These are phyloP conservation scores for Parastagonospora nodorum DNA, from an alignment of 2,329 filamentous ascomycete genomes.

Conservation along the genomic window DNA sequence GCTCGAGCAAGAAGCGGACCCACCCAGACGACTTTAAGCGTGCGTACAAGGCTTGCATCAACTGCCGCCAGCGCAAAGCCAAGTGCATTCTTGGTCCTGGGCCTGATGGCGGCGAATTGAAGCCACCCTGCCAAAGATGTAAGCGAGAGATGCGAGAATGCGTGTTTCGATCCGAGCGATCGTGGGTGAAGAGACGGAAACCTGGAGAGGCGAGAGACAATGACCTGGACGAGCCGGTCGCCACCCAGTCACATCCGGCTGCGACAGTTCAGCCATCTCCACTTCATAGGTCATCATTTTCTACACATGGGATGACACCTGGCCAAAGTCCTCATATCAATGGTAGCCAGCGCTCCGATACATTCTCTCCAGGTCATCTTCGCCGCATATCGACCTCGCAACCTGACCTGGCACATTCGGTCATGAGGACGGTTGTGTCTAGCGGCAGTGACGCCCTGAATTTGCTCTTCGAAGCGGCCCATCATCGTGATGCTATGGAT, in stretches of 20 bases:
- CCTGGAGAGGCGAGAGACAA: slow-evolving; percentile 34
- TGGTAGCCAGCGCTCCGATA: slow-evolving; percentile 30
- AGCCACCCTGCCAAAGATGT: slow-evolving; percentile 55
- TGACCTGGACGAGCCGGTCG: slow-evolving; percentile 22
- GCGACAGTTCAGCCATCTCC: slow-evolving; percentile 21
- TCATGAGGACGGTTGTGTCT: slow-evolving; percentile 57
- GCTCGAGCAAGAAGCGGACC: slow-evolving; percentile 38
- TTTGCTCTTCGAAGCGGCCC: slow-evolving; percentile 58
- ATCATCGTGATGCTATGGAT: slow-evolving; percentile 45
- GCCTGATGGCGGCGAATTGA: slow-evolving; percentile 48
- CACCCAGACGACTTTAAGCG: slow-evolving; percentile 55
- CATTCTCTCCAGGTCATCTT: slow-evolving; percentile 36
- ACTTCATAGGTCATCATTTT: slow-evolving; percentile 29
- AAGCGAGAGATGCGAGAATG: slow-evolving; percentile 58
- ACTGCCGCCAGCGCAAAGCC: slow-evolving; percentile 58
- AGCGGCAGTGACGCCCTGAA: slow-evolving; percentile 60
- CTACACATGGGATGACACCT: slow-evolving; percentile 31
- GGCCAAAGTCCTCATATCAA: slow-evolving; percentile 32
- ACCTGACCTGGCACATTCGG: slow-evolving; percentile 45
- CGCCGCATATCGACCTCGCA: slow-evolving; percentile 41
- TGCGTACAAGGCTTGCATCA: slow-evolving; percentile 61
- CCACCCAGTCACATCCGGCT: slow-evolving; percentile 11
- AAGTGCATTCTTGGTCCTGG: slow-evolving; percentile 56
- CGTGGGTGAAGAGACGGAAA: slow-evolving; percentile 46
- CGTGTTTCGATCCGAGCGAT: slow-evolving; percentile 49